Percentiles rank a stretch among this genome's conserved stretches.
Evolutionary conservation across 148 eudicot species (phyloP).

Genomic region (Fagopyrum esculentum): DNA sequence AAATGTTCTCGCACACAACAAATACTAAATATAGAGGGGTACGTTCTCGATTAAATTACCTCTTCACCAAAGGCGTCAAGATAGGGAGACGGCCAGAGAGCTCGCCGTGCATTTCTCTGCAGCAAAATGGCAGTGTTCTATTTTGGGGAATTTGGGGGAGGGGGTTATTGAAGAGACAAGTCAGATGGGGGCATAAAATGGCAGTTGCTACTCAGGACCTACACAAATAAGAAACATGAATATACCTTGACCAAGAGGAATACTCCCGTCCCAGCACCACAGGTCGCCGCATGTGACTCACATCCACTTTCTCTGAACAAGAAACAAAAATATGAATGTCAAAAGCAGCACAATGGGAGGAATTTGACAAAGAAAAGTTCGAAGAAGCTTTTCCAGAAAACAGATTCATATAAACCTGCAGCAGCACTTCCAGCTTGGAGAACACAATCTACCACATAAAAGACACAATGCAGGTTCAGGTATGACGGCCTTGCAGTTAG

Average conservation of each 20-base stretch:
- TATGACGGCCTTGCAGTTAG: constrained; percentile 43
- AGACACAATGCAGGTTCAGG: constrained; percentile 85
- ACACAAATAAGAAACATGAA: background rate
- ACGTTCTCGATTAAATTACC: constrained; percentile 31
- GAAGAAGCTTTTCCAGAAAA: background rate
- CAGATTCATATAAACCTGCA: constrained; percentile 55
- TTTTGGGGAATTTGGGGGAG: background rate
- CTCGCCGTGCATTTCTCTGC: constrained; percentile 85
- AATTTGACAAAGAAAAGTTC: background rate
- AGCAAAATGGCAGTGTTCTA: constrained; percentile 86
- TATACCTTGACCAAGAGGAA: constrained; percentile 76
- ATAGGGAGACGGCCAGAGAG: constrained; percentile 93
- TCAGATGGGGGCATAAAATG: background rate
- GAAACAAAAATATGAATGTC: constrained; percentile 16
- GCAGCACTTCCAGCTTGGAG: constrained; percentile 78
- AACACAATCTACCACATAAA: constrained; percentile 82
- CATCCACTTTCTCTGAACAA: constrained; percentile 57
- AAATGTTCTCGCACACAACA: background rate
- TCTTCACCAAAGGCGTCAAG: constrained; percentile 97
- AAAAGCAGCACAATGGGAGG: constrained; percentile 3
- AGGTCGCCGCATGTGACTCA: constrained; percentile 64
- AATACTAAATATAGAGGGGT: background rate
- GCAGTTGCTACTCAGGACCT: background rate
- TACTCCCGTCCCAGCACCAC: constrained; percentile 93
- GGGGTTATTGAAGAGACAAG: constrained; percentile 3